Conservation (phyloP, 257 asterid species). For the Solanum commersonii region DNA sequence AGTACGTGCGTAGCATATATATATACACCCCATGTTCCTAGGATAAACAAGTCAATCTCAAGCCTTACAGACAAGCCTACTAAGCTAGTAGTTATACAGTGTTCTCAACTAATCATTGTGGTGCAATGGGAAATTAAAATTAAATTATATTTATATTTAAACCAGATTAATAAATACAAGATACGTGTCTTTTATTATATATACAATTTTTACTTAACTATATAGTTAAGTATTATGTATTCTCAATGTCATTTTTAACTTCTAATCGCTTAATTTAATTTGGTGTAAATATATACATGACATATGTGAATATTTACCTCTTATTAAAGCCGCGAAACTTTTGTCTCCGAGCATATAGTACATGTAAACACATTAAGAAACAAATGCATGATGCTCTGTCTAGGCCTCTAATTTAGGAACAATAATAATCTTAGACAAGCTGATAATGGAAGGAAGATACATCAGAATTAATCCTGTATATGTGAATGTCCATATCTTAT, state of each 20-base stretch:
- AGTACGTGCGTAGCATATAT: background rate
- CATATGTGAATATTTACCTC: background rate
- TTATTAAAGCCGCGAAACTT: background rate
- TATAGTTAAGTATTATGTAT: background rate
- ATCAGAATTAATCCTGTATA: background rate
- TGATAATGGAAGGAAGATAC: background rate
- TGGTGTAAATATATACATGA: too few relatives aligned
- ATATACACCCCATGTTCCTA: background rate
- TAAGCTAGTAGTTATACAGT: background rate
- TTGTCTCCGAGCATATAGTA: background rate
- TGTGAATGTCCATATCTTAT: background rate
- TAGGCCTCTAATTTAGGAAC: background rate
- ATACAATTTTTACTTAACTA: background rate
- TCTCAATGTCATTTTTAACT: background rate
- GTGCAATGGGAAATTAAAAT: background rate
- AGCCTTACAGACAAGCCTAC: background rate
- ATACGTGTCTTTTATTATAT: background rate
- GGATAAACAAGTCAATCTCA: background rate
- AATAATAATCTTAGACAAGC: background rate
- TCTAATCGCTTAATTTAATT: background rate
- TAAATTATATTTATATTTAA: too few relatives aligned
- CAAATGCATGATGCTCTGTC: background rate
- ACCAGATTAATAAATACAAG: background rate
- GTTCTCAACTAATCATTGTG: background rate
- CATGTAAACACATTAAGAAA: background rate